Evolutionary conservation across 1,284 basidiomycete species (phyloP).

Genomic region (Tylopilus sp.): DNA sequence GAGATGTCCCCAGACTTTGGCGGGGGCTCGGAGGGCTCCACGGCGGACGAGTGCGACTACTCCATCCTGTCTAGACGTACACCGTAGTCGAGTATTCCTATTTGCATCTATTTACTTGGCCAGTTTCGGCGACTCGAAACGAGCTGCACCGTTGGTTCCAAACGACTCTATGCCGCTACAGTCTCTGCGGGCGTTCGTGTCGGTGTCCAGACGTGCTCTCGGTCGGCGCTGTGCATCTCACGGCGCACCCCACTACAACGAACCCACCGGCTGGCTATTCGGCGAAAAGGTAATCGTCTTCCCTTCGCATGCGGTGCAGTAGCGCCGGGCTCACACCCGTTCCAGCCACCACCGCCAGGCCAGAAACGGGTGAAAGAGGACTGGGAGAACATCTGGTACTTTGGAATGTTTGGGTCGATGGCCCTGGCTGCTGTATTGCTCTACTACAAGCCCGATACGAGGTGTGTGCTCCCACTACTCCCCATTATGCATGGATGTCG

Average conservation of each 20-base stretch:
- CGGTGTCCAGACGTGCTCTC: constrained; percentile 15
- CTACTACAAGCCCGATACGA: constrained; percentile 96
- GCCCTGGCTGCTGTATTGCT: constrained; percentile 71
- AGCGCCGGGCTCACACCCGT: constrained; percentile 4
- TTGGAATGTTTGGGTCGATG: constrained; percentile 90
- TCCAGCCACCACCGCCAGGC: constrained; percentile 69
- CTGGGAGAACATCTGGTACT: constrained; percentile 87
- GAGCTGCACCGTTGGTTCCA: neutral
- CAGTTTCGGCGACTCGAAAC: neutral
- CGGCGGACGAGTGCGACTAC: constrained; percentile 46
- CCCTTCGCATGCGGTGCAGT: constrained; percentile 1
- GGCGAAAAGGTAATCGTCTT: constrained; percentile 70
- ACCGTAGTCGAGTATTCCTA: constrained; percentile 5
- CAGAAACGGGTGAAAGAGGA: constrained; percentile 83
- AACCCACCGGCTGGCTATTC: constrained; percentile 84
- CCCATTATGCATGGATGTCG: neutral
- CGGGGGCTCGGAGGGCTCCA: constrained; percentile 30
- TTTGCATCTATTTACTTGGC: constrained; percentile 25
- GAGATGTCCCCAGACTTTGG: constrained; percentile 49
- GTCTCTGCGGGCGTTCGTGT: constrained; percentile 33
- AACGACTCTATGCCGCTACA: constrained; percentile 37
- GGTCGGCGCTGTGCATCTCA: constrained; percentile 63
- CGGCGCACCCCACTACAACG: constrained; percentile 79
- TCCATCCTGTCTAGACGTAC: constrained; percentile 49
- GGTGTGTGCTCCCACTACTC: constrained; percentile 53